These are phyloP conservation scores for Aspergillus thermomutatus DNA, from an alignment of 2,329 filamentous ascomycete genomes.

Conservation along the genomic window DNA sequence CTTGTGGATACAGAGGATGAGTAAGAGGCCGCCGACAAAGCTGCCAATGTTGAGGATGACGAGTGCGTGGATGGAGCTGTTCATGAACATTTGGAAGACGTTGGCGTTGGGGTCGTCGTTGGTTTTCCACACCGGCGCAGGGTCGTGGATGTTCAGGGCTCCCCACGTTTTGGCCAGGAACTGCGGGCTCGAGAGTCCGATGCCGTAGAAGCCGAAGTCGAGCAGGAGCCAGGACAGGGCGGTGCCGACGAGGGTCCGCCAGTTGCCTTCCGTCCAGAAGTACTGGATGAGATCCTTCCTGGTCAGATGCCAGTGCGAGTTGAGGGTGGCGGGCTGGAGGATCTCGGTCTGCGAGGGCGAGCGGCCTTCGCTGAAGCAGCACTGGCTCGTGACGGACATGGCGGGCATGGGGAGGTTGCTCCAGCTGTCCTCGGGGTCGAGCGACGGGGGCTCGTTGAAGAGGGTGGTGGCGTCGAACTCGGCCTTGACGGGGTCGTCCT, in stretches of 20 bases:
- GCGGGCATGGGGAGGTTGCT: constrained; percentile 20
- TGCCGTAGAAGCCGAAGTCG: constrained; percentile 58
- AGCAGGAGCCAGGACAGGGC: constrained; percentile 53
- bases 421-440: constrained; percentile 29
- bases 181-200: constrained; percentile 46
- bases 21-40: constrained; percentile 39
- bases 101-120: constrained; percentile 39
- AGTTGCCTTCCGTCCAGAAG: constrained; percentile 43
- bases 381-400: constrained; percentile 24
- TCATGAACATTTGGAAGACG: constrained; percentile 38
- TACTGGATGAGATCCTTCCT: constrained; percentile 38
- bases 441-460: constrained; percentile 43
- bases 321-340: constrained; percentile 36
- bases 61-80: constrained; percentile 37
- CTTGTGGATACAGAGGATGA: constrained; percentile 39
- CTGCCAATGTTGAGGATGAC: constrained; percentile 42
- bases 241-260: constrained; percentile 44
- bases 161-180: constrained; percentile 43
- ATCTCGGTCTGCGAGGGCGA: constrained; percentile 21
- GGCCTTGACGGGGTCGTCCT: constrained; percentile 58
- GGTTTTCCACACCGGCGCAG: constrained; percentile 36
- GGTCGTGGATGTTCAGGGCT: constrained; percentile 23
- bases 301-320: constrained; percentile 41
- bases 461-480: constrained; percentile 59
- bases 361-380: constrained; percentile 20